Evolutionary conservation across 768 basidiomycete species (phyloP), one percentile per base, ranked within the genome.

Genomic region (Termitomyces sp.): DNA sequence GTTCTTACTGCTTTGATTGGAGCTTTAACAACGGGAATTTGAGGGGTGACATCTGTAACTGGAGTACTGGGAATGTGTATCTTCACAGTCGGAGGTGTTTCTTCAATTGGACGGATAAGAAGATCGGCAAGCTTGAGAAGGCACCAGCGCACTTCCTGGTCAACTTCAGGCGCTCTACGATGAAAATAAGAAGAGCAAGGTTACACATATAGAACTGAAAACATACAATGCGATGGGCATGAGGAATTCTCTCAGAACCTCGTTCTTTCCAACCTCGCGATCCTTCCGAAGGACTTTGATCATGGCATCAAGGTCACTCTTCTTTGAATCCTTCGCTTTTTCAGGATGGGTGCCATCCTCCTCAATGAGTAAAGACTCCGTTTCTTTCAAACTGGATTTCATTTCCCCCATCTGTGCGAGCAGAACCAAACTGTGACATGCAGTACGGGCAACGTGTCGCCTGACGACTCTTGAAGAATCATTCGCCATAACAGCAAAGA

Each of bases 381-480:
- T 70, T 59, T 94, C 91, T 69, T 90, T 93, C 44, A 80, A 64
- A 52, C 78, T 77, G 14, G 84, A 78, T 72, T 87, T 91, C 80
- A 98, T 87, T 66, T 96, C 94, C 54, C 94, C 94, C 80, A 98
- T 87, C 38, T 90, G 86, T 3, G 91, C 87, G 38, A 95, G 73
- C 9, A 97, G 75, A 8, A 92, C 88, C 59, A 98, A 77, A 58
- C 94, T 92, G 64, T 94, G 90, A 64, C 90, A 90, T 22, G 92
- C 86, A 56, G 82, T 87, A 43, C 88, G 82, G 5, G 96, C 89
- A 38, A 98, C 90, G 70, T 95, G 90, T 9, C 95, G 85, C 32
- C 92, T 86, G 40, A 99, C 78, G 35, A 82, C 71, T 16, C 89
- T 84, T 2, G 92, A 98, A 9, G 88, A 78, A 68, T 99, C 97